Base-by-base conservation (phyloP, 768 basidiomycete genomes). In the Termitomyces sp. region DNA sequence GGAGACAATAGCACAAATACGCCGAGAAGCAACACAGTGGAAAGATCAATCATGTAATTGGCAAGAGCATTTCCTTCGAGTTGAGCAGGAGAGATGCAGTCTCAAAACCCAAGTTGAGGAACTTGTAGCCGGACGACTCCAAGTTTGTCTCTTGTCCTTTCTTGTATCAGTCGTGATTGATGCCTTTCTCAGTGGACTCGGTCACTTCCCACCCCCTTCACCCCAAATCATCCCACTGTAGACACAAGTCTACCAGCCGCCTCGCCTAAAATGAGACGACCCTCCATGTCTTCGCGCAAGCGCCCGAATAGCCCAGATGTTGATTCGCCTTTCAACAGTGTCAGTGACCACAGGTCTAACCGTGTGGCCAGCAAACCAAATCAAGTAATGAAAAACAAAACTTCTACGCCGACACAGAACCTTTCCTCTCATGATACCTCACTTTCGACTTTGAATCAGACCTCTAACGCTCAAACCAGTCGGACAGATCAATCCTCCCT, bases 11-110 rank as follows among this genome's bases (percentile, higher is more conserved):
- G 65, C 75, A 1, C 83, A 83, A 51, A 73, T 89, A 29, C 80
- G 82, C 23, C 77, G 85, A 46, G 88, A 91, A 64, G 73, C 81
- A 0, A 71, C 69, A 0, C 86, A 89, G 50, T 89, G 87, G 86
- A 89, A 88, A 67, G 82, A 85, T 47, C 89, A 90, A 61, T 80
- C 87, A 0, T 74, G 76, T 50, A 86, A 86, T 60, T 91, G 89
- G 89, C 89, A 90, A 66, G 88, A 88, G 20, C 87, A 89, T 60
- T 90, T 88, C 66, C 71, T 85, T 35, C 82, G 87, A 15, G 85
- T 88, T 42, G 88, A 91, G 57, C 76, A 84, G 52, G 86, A 89
- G 53, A 78, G 87, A 52, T 79, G 76, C 29, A 74, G 76, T 5
- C 76, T 89, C 12, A 73, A 82, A 7, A 76, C 77, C 5, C 75